Evolutionary conservation across 2,329 filamentous ascomycete genomes (phyloP).

Genomic region (Celoporthe dispersa): DNA sequence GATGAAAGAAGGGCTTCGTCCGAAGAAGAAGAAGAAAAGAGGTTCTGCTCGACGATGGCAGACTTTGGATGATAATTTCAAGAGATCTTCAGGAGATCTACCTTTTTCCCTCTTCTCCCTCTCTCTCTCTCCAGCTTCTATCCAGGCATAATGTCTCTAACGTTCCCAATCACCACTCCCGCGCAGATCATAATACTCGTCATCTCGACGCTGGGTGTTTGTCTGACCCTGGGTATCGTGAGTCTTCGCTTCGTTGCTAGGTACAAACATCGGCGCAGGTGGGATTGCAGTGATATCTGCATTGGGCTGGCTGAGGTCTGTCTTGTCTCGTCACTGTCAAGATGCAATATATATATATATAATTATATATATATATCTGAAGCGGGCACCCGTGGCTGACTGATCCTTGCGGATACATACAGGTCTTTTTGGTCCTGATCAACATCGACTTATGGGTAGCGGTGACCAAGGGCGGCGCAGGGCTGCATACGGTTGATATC

Average conservation of each 20-base stretch:
- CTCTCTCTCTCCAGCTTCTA: neutral
- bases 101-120: neutral
- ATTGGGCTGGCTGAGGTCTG: neutral
- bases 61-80: neutral
- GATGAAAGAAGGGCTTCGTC: too few relatives aligned
- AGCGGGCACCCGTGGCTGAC: neutral
- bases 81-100: neutral
- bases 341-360: too few relatives aligned
- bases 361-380: too few relatives aligned
- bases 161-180: neutral
- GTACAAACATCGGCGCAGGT: conserved; percentile 2
- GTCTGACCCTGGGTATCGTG: neutral
- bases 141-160: neutral
- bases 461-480: neutral
- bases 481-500: neutral
- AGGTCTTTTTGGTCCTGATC: neutral
- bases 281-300: neutral
- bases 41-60: neutral
- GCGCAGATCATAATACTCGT: neutral
- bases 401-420: neutral
- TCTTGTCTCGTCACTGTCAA: neutral
- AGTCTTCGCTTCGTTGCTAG: conserved; percentile 2
- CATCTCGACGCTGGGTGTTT: neutral
- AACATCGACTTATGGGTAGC: neutral
- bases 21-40: too few relatives aligned